Conservation (phyloP, 768 basidiomycete species). For the Mrakia frigida region DNA sequence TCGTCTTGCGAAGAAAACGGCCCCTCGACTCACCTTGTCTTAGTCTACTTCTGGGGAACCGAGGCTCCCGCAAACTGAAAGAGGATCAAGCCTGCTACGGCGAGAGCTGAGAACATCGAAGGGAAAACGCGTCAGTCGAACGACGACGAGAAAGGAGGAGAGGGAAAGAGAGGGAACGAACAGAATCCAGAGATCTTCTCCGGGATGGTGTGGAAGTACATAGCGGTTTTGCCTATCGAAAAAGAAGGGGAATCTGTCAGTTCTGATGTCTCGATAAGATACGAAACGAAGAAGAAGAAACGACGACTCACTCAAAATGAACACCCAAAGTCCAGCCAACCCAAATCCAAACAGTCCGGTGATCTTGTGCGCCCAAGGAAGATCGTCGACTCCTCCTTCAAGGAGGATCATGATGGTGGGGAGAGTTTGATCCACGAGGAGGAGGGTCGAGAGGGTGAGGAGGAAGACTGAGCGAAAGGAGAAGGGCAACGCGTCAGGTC, state of each 20-base stretch:
- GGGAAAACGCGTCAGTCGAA: neutral
- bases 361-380: conserved; percentile 18
- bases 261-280: neutral
- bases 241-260: neutral
- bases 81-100: conserved; percentile 17
- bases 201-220: conserved; percentile 32
- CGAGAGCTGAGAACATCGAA: neutral
- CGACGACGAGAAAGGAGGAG: neutral
- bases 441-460: conserved; percentile 27
- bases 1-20: neutral
- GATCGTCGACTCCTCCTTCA: neutral
- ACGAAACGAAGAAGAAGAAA: neutral
- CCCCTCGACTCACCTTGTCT: neutral
- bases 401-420: conserved; percentile 18
- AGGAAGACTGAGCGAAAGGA: conserved; percentile 21
- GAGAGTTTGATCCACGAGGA: conserved; percentile 22
- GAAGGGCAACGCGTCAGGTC: neutral
- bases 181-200: conserved; percentile 30
- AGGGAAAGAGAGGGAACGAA: neutral
- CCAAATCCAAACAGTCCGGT: neutral
- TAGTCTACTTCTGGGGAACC: neutral
- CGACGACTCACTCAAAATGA: conserved; percentile 24
- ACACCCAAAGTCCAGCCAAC: conserved; percentile 25
- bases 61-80: conserved; percentile 24
- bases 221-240: conserved; percentile 24